These are phyloP conservation scores for Oemleria cerasiformis DNA, from an alignment of 306 rosid genomes.

Conservation along the genomic window DNA sequence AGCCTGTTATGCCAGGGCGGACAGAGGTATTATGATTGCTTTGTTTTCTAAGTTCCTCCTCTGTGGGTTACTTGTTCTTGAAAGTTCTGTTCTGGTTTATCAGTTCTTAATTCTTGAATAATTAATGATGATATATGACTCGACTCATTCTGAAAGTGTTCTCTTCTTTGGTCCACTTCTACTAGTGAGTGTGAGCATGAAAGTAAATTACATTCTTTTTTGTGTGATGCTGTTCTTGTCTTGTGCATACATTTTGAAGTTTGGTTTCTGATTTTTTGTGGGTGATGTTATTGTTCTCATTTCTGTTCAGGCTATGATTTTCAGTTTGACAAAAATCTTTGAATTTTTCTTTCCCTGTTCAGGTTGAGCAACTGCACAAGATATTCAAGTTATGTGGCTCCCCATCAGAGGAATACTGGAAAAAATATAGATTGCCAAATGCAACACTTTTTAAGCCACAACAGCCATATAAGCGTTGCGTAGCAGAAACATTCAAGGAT, in stretches of 20 bases:
- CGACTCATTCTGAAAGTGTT: slow-evolving; percentile 7
- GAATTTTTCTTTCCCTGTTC: slow-evolving; percentile 26
- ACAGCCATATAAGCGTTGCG: slow-evolving; percentile 65
- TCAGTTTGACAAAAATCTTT: slow-evolving; percentile 34
- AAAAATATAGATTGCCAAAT: slow-evolving; percentile 79
- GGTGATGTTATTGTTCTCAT: slow-evolving; percentile 5
- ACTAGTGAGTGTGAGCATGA: slow-evolving; percentile 4
- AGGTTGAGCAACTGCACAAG: slow-evolving; percentile 98
- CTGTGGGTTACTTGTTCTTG: slow-evolving; percentile 2
- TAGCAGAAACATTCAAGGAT: slow-evolving; percentile 64
- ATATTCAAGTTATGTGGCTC: slow-evolving; percentile 97
- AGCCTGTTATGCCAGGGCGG: slow-evolving; percentile 92
- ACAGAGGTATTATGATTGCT: slow-evolving; percentile 67
- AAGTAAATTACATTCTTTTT: not conserved
- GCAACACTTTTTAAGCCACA: slow-evolving; percentile 93
- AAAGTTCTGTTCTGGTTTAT: not conserved
- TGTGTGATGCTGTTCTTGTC: not conserved
- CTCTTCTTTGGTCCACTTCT: slow-evolving; percentile 9
- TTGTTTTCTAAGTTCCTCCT: slow-evolving; percentile 15
- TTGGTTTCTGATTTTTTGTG: not conserved
- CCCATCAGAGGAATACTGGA: slow-evolving; percentile 89
- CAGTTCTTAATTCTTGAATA: slow-evolving; percentile 1
- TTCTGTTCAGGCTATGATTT: slow-evolving; percentile 16
- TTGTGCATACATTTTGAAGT: not conserved
- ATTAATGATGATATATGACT: slow-evolving; percentile 14